Percentiles rank a stretch among this genome's conserved stretches.
Conservation (phyloP, 2,329 filamentous ascomycete species). For the Aquanectria penicillioides region DNA sequence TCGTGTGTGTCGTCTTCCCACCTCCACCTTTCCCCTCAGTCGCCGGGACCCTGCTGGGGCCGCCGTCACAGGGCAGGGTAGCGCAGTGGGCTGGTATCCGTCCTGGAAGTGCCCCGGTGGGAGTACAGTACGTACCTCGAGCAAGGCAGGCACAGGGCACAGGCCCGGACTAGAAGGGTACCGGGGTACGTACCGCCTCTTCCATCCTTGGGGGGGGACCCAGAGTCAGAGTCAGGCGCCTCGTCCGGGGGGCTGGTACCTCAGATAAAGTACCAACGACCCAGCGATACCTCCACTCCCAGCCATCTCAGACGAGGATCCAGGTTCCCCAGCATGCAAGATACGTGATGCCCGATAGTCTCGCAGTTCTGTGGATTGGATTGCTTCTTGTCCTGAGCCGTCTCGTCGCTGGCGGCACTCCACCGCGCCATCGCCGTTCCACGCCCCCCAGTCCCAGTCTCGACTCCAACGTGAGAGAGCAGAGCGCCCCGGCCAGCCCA, state of each 20-base stretch:
- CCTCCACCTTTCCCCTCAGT: slow-evolving; percentile 1
- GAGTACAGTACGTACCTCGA: not conserved
- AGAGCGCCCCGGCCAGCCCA: not conserved
- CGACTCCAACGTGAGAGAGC: not conserved
- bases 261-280: slow-evolving; percentile 8
- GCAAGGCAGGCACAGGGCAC: slow-evolving; percentile 7
- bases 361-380: slow-evolving; percentile 4
- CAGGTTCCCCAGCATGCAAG: not conserved
- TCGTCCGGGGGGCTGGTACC: slow-evolving; percentile 14
- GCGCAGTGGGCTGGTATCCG: too few species aligned
- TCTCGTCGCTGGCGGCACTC: slow-evolving; percentile 23
- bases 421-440: slow-evolving; percentile 15
- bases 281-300: slow-evolving; percentile 13
- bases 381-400: slow-evolving; percentile 11
- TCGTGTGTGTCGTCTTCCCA: slow-evolving; percentile 12
- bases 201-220: too few species aligned
- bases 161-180: not conserved
- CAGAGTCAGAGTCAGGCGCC: slow-evolving; percentile 12
- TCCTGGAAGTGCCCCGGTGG: not conserved
- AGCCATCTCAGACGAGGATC: not conserved
- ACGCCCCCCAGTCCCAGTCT: slow-evolving; percentile 15
- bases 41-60: too few species aligned
- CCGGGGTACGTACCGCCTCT: slow-evolving; percentile 10
- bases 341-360: slow-evolving; percentile 1
- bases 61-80: too few species aligned